Evolutionary conservation across 768 basidiomycete species (phyloP), one percentile per base, ranked within the genome.

Genomic region (Cystofilobasidium bisporidii): DNA sequence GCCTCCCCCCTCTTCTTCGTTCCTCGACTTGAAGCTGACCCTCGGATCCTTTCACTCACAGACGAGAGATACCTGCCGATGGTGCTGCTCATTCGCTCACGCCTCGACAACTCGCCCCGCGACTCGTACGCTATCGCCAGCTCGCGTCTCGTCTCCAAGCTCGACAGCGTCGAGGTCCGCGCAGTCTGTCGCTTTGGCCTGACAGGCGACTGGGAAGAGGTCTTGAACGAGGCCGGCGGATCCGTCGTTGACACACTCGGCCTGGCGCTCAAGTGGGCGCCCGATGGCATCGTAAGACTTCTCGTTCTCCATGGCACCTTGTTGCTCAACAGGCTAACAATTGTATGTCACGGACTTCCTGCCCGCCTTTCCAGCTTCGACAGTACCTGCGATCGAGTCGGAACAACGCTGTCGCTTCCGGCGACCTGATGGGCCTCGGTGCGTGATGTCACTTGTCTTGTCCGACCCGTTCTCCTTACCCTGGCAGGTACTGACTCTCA

Each of bases 161-260:
- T 68, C 4, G 67, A 61, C 22, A 55, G 55, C 38, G 60, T 61
- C 26, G 48, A 57, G 43, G 60, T 63, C 3, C 61, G 60, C 26
- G 67, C 67, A 11, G 61, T 68, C 14, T 68, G 67, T 41, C 38
- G 67, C 17, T 68, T 62, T 32, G 67, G 67, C 2, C n/a, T 68
- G 36, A 68, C 60, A 9, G 62, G 62, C 14, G 67, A 68, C 28
- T 61, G 61, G 41, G 67, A 68, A 56, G 67, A 68, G 40, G 30
- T 63, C 9, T 22, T 68, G n/a, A 61, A 62, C 32, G 67, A 68
- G 55, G 67, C 30, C 12, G 67, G 60, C 3, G 53, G 61, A 2
- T 61, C 67, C 0, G 32, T 68, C 2, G 38, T 38, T 1, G 67
- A 62, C 24, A 61, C 60, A 6, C 30, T 63, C 10, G 67, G 40